Base-by-base conservation (phyloP, 768 basidiomycete genomes). In the Kwoniella newhampshirensis region DNA sequence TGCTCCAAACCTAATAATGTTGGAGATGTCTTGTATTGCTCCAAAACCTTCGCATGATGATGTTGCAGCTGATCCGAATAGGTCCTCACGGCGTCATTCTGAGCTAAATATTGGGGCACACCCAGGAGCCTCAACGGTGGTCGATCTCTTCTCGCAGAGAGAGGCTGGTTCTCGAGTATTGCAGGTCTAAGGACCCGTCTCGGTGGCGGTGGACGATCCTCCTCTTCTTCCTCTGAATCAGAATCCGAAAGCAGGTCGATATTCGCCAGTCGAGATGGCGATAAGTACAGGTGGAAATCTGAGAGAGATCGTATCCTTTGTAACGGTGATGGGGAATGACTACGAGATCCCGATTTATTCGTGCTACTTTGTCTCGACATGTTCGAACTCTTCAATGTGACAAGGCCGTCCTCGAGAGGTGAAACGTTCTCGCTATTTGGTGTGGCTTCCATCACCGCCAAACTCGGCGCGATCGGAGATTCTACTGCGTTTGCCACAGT, bases 211-310 rank as follows among this genome's bases (percentile, higher is more conserved):
- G 35, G 18, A 12, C 17, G 50, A 11, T 23, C 2, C 15, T 42
- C 26, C 13, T 39, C 50, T n/a, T 69, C 69, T 0, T 63, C 60
- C 7, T 68, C 68, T 12, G 65, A 62, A 18, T 60, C 60, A 4
- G 64, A 60, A 45, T 70, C 71, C 8, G 69, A 60, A 8, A 75
- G 48, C 2, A 73, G 41, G 41, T 73, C 71, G 13, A 73, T 47
- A 50, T 73, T 57, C 11, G 71, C 68, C 12, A 71, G 40, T 41
- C 74, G 52, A 1, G 75, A 73, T 0, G 73, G 73, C 2, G 75
- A 75, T 0, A 76, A 66, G 49, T 76, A 71, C 2, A 76, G 68
- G 30, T 69, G 66, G 54, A 75, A 76, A 52, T 75, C 62, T 4
- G 68, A 63, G 32, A 75, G 46, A 0, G 71, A 73, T 44, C 70